Evolutionary conservation across 257 asterid species (phyloP).

Genomic region (Solanum okadae): DNA sequence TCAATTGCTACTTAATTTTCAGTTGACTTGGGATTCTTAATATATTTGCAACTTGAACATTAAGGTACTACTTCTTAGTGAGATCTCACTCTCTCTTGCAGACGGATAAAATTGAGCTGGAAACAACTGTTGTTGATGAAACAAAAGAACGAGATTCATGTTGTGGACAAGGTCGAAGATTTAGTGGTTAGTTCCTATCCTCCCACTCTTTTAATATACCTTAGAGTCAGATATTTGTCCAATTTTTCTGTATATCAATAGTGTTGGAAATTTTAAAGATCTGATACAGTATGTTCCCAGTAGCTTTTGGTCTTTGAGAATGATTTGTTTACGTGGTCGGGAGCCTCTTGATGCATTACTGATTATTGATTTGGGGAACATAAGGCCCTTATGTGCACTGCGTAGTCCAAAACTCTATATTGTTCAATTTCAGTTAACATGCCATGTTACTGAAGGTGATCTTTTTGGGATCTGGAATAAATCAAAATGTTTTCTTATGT

Average conservation of each 20-base stretch:
- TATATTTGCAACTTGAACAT: neutral
- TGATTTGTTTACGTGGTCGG: neutral
- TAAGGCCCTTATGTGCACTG: neutral
- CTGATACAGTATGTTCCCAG: neutral
- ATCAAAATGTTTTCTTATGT: neutral
- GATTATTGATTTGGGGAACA: neutral
- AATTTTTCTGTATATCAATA: neutral
- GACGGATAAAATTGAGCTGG: conserved; percentile 94
- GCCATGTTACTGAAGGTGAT: neutral
- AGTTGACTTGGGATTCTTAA: neutral
- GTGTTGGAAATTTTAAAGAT: neutral
- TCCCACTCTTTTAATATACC: neutral
- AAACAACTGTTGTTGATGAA: conserved; percentile 97
- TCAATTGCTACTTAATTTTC: neutral
- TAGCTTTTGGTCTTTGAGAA: neutral
- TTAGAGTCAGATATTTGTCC: neutral
- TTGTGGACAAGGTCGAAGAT: conserved; percentile 88
- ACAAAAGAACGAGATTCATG: conserved; percentile 92
- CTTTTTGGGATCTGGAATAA: neutral
- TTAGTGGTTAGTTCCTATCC: conserved; percentile 67
- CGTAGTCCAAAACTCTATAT: neutral
- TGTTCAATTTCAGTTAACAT: neutral
- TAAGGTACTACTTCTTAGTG: neutral
- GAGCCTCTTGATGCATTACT: neutral
- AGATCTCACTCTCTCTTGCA: conserved; percentile 25